Evolutionary conservation across 1,284 basidiomycete species (phyloP), one percentile per base, ranked within the genome.

Genomic region (Apiotrichum veenhuisii): DNA sequence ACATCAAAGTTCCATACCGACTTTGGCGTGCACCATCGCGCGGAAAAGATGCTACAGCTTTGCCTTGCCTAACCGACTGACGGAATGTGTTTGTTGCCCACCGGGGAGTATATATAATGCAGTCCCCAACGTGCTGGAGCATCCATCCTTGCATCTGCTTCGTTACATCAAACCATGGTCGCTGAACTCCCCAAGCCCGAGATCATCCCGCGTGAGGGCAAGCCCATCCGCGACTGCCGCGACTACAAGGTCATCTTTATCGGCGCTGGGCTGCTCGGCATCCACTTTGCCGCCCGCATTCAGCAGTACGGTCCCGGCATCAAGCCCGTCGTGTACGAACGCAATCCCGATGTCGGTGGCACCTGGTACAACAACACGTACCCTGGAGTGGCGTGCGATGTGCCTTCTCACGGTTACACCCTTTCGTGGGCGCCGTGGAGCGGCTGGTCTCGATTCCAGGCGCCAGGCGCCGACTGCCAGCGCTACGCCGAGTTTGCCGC

Each of bases 361-460:
- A 50, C 50, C 1, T 56, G 55, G 68, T 66, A 64, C 55, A 58
- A 61, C 64, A 69, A 69, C 57, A 58, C 53, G 11, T 69, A 69
- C 44, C 67, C 68, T 4, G 68, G 68, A 18, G 62, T 61, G 22
- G 50, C 61, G n/a, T 68, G 68, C 45, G 68, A 70, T 25, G 65
- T 68, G 34, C 64, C 64, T 5, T 64, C 61, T 14, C 55, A 51
- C 50, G 43, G 50, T 7, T 56, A 55, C 47, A 50, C 47, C 25
- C 42, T 55, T 2, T 50, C 41, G 20, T 55, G 47, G 48, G 25
- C 25, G 25, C 48, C 47, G 26, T 50, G 48, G 54, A 18, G 34
- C 26, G 54, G 34, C 10, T 55, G 54, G 54, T 25, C 27, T 4
- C 48, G 48, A 15, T 55, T 50, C 54, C 48, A 55, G 42, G 54